Base-by-base conservation (phyloP, 2,329 filamentous ascomycete species). In the Fusarium zealandicum region DNA sequence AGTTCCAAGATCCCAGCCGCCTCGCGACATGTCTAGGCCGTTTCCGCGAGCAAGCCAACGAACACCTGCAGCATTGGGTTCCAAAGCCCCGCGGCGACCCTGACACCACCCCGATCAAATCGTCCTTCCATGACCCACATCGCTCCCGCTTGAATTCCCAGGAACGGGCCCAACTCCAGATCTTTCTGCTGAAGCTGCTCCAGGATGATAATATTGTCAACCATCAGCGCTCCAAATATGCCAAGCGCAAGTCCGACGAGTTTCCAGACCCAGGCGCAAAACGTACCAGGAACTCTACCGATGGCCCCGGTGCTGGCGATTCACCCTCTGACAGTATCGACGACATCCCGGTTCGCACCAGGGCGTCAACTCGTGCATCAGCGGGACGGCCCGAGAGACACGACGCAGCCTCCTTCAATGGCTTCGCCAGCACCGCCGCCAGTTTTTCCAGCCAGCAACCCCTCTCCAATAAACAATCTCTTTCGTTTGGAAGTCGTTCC, bases 151-250 rank as follows among this genome's bases (percentile, higher is more conserved):
- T 45, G 32, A 57, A 18, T 6, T 30, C 49, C 14, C 47, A 63
- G 50, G 60, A 68, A 53, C 69, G 65, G 38, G 61, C 57, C 48
- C 61, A 45, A 12, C 64, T 72, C 1, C 68, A 71, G 17, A 22
- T 35, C 9, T 62, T 66, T 22, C 59, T 73, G 1, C 32, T 70
- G 0, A 28, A 31, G 1, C 14, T 68, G 14, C 52, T 68, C 7
- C 36, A 39, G 14, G 50, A 48, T 43, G 63, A 46, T 37, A 68
- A 43, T 5, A 45, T 35, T 32, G 48, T 31, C 5, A 45, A 32
- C 28, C 48, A 55, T 6, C 40, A 43, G 25, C 54, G 57, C 4
- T 46, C 46, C 8, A 63, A 28, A 39, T 31, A 52, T n/a, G 27
- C 53, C 3, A 71, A 70, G 43, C 49, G 69, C 14, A 51, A 17